Base-by-base conservation (phyloP, 1,139 yeast genomes). In the Arxiozyma bovina region DNA sequence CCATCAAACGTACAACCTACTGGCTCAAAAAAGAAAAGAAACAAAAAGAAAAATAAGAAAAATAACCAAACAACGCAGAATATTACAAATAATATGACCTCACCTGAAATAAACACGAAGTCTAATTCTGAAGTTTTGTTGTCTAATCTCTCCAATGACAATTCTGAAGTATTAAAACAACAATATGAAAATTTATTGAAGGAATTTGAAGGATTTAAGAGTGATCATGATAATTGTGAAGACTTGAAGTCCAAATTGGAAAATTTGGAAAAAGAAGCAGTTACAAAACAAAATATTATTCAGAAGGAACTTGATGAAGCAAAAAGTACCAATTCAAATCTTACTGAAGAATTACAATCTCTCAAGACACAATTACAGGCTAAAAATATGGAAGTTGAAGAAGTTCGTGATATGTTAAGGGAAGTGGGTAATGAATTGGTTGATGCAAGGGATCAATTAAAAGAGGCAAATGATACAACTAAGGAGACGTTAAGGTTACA, bases 341-440 rank as follows among this genome's bases (percentile, higher is more conserved):
- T 48, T 18, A 25, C 40, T 27, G 50, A 49, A 6, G 63, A 67
- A 50, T 50, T 62, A n/a, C 30, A 27, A 1, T 43, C 51, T 17
- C 40, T 57, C 2, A 55, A 54, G 15, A 41, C 54, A 8, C 25
- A 52, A 50, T 34, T 68, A 25, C 65, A 63, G 47, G 51, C 53
- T 22, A 69, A 67, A 51, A 53, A 57, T 41, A 62, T 60, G 12
- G 73, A 70, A 53, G 56, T 73, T 27, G 73, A 72, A 53, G 67
- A 65, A 50, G 75, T 86, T 53, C 78, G 84, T 59, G 96, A 87
- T 55, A 85, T 83, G 86, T 70, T 89, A 51, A 79, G 78, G 60
- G 81, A 80, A 51, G 77, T 89, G 22, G 96, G 96, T 1, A 80
- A 85, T 62, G 94, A 87, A 52, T 73, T 88, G 27, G 94, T 88